phyloP scores from a whole-genome alignment of 441 rosid species.

The Capsella rubella region DNA sequence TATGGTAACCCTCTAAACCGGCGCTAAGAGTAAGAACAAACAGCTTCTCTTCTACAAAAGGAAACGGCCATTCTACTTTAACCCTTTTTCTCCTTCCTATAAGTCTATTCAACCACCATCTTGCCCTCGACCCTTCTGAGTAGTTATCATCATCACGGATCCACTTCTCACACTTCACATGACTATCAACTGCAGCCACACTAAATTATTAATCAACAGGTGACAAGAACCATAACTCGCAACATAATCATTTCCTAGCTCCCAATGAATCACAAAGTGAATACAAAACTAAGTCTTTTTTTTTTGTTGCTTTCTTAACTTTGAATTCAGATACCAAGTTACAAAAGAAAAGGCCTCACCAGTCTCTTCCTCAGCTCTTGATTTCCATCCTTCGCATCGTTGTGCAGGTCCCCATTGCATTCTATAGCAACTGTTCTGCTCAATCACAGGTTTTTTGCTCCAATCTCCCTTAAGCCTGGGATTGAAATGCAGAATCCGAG shows the following conservation, averaged over 20 bases:
- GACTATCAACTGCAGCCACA: conserved; percentile 75
- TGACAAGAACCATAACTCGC: conserved; percentile 1
- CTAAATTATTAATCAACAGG: conserved; percentile 35
- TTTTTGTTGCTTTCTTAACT: background rate
- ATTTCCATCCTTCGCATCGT: conserved; percentile 82
- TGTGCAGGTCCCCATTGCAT: conserved; percentile 82
- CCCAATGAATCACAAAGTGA: background rate
- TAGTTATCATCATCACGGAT: conserved; percentile 69
- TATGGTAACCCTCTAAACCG: conserved; percentile 89
- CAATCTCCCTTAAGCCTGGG: conserved; percentile 80
- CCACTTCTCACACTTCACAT: conserved; percentile 91
- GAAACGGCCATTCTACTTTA: conserved; percentile 82
- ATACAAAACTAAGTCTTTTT: background rate
- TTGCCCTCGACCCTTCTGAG: conserved; percentile 70
- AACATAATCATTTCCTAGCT: conserved; percentile 15
- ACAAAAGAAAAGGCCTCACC: conserved; percentile 32
- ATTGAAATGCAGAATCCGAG: conserved; percentile 74
- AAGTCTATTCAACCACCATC: conserved; percentile 82
- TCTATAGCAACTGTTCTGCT: conserved; percentile 82
- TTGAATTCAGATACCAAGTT: conserved; percentile 12
- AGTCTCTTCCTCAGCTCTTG: conserved; percentile 52
- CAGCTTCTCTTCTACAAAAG: conserved; percentile 72
- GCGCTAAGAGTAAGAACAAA: conserved; percentile 85
- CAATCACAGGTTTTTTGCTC: conserved; percentile 76
- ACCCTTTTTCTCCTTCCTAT: conserved; percentile 70